Evolutionary conservation across 805 yeast species (phyloP), one percentile per base, ranked within the genome.

Genomic region (Teunomyces atbi): DNA sequence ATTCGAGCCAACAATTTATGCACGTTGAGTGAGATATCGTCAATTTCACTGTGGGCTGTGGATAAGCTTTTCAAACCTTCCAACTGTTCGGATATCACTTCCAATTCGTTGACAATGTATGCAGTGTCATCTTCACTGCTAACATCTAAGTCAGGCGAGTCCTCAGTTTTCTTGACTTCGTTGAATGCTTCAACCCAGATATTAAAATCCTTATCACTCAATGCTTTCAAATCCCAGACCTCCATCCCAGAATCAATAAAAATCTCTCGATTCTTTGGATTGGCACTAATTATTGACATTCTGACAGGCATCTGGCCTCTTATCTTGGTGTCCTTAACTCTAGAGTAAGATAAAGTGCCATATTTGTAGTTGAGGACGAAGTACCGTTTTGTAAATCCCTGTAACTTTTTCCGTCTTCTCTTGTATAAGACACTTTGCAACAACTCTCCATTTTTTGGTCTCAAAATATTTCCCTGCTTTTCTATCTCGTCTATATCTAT

Each of bases 231-330:
- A 32, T 81, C 82, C 98, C 98, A 92, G 7, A 87, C 83, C 62
- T 92, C 98, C 82, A 92, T 83, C 2, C 98, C 98, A 0, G 97
- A 89, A 62, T 94, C 97, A 48, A 94, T 78, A 39, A 85, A 82
- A 36, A 94, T 82, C 57, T 87, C 84, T 44, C 79, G 68, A 19
- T 81, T 79, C 47, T 78, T 78, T 20, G 80, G 74, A 56, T 84
- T 84, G 0, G 96, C 96, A 46, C 91, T 80, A 1, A 94, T 82
- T n/a, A 86, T 86, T 2, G 96, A 83, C 41, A 86, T 77, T 44
- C 79, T 81, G 41, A 94, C 81, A 30, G 92, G 95, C 89, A 94
- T 89, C 58, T 89, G 90, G 46, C 99, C 99, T 46, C 98, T 77
- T 41, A 89, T 76, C 53, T 83, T 82, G 55, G 83, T 79, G 35